Base-by-base conservation (phyloP, 2,329 filamentous ascomycete species). In the Pseudofabraea citricarpa region DNA sequence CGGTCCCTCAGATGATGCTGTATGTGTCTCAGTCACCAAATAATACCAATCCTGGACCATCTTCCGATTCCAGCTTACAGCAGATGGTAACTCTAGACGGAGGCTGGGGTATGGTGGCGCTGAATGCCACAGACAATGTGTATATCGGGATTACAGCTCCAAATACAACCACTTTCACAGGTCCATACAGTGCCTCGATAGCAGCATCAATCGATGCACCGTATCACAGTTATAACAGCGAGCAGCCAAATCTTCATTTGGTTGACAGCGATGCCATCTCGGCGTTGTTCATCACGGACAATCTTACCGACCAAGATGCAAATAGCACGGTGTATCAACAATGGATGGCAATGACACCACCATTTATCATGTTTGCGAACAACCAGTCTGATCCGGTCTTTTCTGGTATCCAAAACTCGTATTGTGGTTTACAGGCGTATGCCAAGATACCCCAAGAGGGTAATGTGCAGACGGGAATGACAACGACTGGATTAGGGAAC, bases 261-360 rank as follows among this genome's bases (percentile, higher is more conserved):
- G 80, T 96, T 41, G 93, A 97, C 58, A 89, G 87, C 19, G 93
- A 97, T 63, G 83, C 79, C 33, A 76, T 74, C 22, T 83, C 88
- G 2, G 86, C 88, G 2, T 71, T 98, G 20, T 73, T 98, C 32
- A 83, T 86, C 35, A 94, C 90, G 0, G 74, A 81, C 41, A 85
- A 90, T 55, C 66, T 90, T 38, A 90, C 85, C 0, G 58, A 69
- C 6, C 63, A 68, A 6, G 56, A 67, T 4, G 55, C 69, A 1
- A 67, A 69, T 39, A 66, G 66, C 2, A 63, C 69, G 2, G 68
- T 81, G 10, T 72, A 75, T 47, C 57, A 72, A 3, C 62, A 70
- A 55, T 83, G 69, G 76, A 75, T 72, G 67, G 67, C 46, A 21
- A 71, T 84, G 55, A 65, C 68, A 0, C 73, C 77, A 13, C 84